Evolutionary conservation across 805 yeast genomes (phyloP).

Genomic region (Ogataea parapolymorpha): DNA sequence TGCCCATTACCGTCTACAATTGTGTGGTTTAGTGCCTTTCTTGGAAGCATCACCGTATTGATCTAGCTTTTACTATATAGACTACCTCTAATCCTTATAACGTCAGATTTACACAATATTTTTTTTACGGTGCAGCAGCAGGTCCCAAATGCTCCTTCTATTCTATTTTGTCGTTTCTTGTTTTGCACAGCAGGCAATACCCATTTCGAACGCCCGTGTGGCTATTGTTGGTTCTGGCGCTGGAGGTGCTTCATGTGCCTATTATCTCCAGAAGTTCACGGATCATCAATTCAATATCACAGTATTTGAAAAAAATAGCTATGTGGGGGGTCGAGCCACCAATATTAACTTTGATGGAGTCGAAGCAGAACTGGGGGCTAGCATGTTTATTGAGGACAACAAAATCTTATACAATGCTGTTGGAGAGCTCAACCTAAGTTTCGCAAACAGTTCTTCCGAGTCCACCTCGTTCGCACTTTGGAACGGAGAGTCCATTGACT

Average conservation of each 20-base stretch:
- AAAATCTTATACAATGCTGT: constrained; percentile 38
- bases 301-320: constrained; percentile 37
- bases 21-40: too few relatives aligned
- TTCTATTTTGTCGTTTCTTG: background rate
- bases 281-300: constrained; percentile 36
- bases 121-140: background rate
- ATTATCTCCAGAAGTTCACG: constrained; percentile 40
- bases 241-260: constrained; percentile 47
- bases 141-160: background rate
- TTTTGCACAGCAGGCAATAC: constrained; percentile 1
- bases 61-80: background rate
- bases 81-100: background rate
- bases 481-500: constrained; percentile 34
- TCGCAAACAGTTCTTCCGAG: constrained; percentile 14
- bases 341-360: constrained; percentile 31
- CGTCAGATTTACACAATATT: background rate
- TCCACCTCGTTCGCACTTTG: constrained; percentile 33
- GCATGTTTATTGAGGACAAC: constrained; percentile 42
- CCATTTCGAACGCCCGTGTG: constrained; percentile 11
- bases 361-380: constrained; percentile 43
- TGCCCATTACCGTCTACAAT: background rate
- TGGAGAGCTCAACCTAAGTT: constrained; percentile 32
- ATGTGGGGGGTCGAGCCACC: constrained; percentile 46
- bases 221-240: constrained; percentile 53
- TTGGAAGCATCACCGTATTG: too few relatives aligned